Conservation (phyloP, 2,329 filamentous ascomycete genomes). For the Sporothrix brasiliensis region DNA sequence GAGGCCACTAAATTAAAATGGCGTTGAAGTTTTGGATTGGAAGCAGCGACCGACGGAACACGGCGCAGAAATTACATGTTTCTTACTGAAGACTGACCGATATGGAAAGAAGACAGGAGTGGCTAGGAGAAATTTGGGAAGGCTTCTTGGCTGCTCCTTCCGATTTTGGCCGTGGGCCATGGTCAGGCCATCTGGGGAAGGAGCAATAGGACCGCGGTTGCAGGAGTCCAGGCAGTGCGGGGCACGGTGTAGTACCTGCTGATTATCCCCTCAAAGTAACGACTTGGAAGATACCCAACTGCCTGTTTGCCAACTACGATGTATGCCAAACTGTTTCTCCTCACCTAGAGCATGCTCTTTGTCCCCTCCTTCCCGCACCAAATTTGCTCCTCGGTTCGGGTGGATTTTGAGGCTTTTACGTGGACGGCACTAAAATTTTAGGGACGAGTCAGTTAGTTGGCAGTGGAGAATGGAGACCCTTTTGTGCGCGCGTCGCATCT, state of each 20-base stretch:
- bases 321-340: background rate
- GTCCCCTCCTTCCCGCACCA: background rate
- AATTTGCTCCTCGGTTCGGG: conserved; percentile 20
- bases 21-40: conserved; percentile 15
- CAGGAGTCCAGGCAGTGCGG: conserved; percentile 24
- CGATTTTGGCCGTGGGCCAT: conserved; percentile 30
- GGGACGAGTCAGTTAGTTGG: background rate
- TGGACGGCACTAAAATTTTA: background rate
- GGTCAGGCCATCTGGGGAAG: conserved; percentile 10
- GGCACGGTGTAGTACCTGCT: conserved; percentile 25
- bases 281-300: conserved; percentile 3
- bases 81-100: conserved; percentile 26
- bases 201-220: background rate
- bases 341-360: conserved; percentile 15
- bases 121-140: background rate
- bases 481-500: conserved; percentile 10
- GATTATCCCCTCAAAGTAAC: background rate
- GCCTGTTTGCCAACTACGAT: conserved; percentile 4
- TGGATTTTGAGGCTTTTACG: background rate
- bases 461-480: conserved; percentile 10
- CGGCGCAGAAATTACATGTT: conserved; percentile 18
- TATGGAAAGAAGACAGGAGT: conserved; percentile 24
- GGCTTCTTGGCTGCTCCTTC: conserved; percentile 26
- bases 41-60: conserved; percentile 23
- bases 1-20: conserved; percentile 24